Percentiles rank a stretch among this genome's conserved stretches.
Evolutionary conservation across 2,329 filamentous ascomycete species (phyloP).

Genomic region (Arthrobotrys iridis): DNA sequence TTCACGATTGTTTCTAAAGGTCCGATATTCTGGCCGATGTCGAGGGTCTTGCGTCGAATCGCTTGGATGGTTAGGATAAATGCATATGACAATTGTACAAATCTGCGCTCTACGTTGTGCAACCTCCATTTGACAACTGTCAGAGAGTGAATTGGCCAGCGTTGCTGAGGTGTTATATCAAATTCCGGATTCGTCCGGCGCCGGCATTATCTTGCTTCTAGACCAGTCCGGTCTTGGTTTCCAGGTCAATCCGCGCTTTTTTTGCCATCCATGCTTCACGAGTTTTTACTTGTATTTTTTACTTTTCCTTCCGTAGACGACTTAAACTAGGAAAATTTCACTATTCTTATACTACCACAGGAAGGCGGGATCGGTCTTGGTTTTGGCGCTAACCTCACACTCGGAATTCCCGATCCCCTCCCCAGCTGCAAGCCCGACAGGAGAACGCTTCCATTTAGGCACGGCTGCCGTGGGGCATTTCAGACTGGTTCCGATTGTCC

Average conservation of each 20-base stretch:
- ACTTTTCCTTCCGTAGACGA: constrained; percentile 7
- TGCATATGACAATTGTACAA: constrained; percentile 16
- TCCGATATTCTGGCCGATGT: constrained; percentile 12
- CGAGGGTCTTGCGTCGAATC: constrained; percentile 4
- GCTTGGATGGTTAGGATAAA: constrained; percentile 12
- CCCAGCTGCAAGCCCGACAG: constrained; percentile 24
- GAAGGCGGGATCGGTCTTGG: constrained; percentile 11
- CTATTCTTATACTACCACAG: background rate
- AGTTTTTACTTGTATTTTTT: background rate
- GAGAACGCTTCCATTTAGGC: constrained; percentile 2
- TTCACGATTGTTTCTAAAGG: too few relatives aligned
- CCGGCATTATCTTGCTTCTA: background rate
- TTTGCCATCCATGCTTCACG: constrained; percentile 11
- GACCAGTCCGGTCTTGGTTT: background rate
- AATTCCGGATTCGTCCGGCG: constrained; percentile 17
- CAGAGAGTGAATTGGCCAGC: constrained; percentile 8
- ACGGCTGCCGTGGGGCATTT: constrained; percentile 18
- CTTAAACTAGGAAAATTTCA: constrained; percentile 1
- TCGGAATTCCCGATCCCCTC: constrained; percentile 29
- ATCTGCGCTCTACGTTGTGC: background rate
- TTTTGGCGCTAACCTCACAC: constrained; percentile 1
- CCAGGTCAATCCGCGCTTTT: background rate
- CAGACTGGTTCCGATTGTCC: constrained; percentile 24
- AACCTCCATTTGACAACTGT: constrained; percentile 17
- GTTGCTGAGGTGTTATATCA: background rate